Evolutionary conservation across 2,329 filamentous ascomycete species (phyloP).

Genomic region (Eutypa lata): DNA sequence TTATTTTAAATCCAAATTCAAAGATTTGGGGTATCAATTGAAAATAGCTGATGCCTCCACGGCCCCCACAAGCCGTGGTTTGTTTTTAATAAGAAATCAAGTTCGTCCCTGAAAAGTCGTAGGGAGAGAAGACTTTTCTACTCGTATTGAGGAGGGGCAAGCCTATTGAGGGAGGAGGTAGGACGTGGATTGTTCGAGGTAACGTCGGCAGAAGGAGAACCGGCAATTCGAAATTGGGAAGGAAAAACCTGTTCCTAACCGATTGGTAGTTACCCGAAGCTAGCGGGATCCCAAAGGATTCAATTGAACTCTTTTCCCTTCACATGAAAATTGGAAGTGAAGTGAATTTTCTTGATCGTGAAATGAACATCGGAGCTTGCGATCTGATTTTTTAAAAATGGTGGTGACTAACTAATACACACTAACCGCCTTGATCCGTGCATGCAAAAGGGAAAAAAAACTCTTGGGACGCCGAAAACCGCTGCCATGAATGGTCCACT

Average conservation of each 20-base stretch:
- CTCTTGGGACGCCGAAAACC: constrained; percentile 6
- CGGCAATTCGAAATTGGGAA: background rate
- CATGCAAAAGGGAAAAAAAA: constrained; percentile 2
- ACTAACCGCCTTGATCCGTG: background rate
- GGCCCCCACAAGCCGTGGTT: background rate
- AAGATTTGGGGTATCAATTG: background rate
- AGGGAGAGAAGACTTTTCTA: background rate
- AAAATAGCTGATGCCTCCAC: background rate
- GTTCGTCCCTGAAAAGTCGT: background rate
- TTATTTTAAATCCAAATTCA: background rate
- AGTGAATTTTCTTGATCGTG: background rate
- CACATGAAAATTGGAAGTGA: background rate
- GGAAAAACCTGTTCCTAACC: background rate
- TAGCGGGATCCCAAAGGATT: background rate
- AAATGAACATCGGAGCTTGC: background rate
- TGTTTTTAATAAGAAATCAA: background rate
- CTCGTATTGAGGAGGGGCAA: constrained; percentile 1
- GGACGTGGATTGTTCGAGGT: constrained; percentile 10
- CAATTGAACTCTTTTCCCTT: background rate
- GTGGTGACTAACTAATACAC: too few relatives aligned
- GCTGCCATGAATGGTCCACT: background rate
- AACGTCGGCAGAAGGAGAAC: constrained; percentile 1
- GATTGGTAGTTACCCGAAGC: background rate
- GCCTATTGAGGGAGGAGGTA: background rate
- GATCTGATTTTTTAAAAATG: background rate